These are phyloP conservation scores for Penicillium nordicum DNA, from an alignment of 2,329 filamentous ascomycete genomes.

Conservation along the genomic window DNA sequence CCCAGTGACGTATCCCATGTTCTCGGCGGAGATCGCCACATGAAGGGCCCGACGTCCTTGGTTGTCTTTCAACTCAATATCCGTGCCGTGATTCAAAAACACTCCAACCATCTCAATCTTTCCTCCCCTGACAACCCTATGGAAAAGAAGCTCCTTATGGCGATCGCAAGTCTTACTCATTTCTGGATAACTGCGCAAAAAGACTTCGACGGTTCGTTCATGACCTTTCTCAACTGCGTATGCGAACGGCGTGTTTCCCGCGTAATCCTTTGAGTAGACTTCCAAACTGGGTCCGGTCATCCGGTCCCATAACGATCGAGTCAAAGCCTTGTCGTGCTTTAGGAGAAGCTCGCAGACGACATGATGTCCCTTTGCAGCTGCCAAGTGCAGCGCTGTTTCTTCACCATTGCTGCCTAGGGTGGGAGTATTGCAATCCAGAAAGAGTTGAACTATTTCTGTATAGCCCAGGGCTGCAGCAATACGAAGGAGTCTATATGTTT, in stretches of 20 bases:
- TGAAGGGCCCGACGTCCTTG: not conserved
- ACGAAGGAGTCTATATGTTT: not conserved
- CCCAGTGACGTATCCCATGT: not conserved
- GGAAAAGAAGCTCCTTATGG: not conserved
- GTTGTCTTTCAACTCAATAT: not conserved
- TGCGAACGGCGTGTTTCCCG: not conserved
- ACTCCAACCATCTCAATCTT: not conserved
- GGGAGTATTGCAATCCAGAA: not conserved
- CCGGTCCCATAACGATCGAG: not conserved
- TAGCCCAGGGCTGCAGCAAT: not conserved
- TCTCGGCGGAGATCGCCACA: not conserved
- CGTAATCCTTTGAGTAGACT: not conserved
- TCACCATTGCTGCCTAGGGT: not conserved
- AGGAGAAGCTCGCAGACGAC: not conserved
- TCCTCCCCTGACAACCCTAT: not conserved
- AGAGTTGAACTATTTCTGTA: not conserved
- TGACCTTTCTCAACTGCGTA: not conserved
- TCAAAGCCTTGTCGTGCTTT: not conserved
- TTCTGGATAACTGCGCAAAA: not conserved
- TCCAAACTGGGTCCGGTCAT: not conserved
- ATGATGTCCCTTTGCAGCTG: not conserved
- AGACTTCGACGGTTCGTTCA: not conserved
- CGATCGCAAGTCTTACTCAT: not conserved
- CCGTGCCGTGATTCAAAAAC: not conserved
- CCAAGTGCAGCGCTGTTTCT: not conserved